phyloP scores from a whole-genome alignment of 768 basidiomycete species.

The Russula dissimulans region DNA sequence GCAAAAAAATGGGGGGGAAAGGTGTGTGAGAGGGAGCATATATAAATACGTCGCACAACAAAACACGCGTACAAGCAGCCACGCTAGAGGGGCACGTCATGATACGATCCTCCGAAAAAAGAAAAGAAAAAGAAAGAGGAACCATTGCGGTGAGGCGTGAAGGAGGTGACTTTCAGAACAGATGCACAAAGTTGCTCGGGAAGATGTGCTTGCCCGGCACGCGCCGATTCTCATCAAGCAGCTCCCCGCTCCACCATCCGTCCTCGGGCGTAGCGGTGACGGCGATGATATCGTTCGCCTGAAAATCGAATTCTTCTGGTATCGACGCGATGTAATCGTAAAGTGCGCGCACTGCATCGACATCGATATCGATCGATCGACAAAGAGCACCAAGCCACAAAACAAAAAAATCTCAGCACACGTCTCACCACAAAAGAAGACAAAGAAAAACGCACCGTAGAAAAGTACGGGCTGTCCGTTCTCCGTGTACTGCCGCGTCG shows the following conservation, averaged over 20 bases:
- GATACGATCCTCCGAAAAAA: not conserved
- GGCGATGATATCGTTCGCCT: conserved; percentile 89
- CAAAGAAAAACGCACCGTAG: conserved; percentile 52
- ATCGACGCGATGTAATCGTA: conserved; percentile 81
- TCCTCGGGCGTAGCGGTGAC: conserved; percentile 92
- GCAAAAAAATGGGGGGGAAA: not conserved
- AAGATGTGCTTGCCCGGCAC: conserved; percentile 68
- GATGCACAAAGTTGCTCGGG: conserved; percentile 81
- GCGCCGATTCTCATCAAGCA: conserved; percentile 67
- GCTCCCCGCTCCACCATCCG: conserved; percentile 94
- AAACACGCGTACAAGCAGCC: not conserved
- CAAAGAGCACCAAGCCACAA: too few species aligned
- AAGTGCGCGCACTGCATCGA: conserved; percentile 65
- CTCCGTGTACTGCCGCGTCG: conserved; percentile 74
- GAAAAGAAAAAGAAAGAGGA: too few species aligned
- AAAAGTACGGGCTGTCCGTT: conserved; percentile 78
- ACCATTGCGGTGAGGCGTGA: too few species aligned
- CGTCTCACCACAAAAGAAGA: not conserved
- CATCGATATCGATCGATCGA: too few species aligned
- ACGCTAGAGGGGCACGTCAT: not conserved
- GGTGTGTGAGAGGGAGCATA: not conserved
- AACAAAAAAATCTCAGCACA: too few species aligned
- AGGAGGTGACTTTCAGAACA: conserved; percentile 40
- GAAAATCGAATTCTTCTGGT: conserved; percentile 95
- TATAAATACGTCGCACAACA: not conserved